These are phyloP conservation scores for Cylindrodendrum hubeiense DNA, from an alignment of 2,329 filamentous ascomycete species.

Conservation along the genomic window DNA sequence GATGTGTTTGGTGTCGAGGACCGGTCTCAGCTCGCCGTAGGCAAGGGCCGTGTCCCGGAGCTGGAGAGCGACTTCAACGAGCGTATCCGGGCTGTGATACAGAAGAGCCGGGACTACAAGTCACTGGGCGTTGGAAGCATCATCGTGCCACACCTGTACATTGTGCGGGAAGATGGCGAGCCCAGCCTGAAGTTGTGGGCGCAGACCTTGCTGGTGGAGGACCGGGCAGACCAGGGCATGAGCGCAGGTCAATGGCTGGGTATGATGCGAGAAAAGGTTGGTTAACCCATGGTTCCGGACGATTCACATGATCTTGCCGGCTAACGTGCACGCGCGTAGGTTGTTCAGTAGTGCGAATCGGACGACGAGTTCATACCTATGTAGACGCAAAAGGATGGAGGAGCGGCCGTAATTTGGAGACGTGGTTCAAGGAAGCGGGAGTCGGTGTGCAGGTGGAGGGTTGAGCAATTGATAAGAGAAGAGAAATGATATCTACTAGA, in stretches of 20 bases:
- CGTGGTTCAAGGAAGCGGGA: conserved; percentile 36
- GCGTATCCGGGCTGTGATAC: conserved; percentile 87
- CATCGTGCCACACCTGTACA: conserved; percentile 90
- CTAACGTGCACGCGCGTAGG: conserved; percentile 42
- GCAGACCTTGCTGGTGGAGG: conserved; percentile 94
- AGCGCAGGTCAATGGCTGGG: conserved; percentile 96
- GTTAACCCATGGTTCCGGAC: conserved; percentile 30
- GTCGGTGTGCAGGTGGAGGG: conserved; percentile 37
- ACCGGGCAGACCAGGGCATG: conserved; percentile 92
- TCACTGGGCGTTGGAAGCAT: conserved; percentile 93
- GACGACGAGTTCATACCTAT: conserved; percentile 27
- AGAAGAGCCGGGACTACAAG: conserved; percentile 91
- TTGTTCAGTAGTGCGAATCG: conserved; percentile 49
- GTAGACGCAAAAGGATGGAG: conserved; percentile 32
- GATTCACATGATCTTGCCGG: conserved; percentile 1
- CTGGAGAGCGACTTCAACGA: conserved; percentile 98
- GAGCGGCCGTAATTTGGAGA: conserved; percentile 40
- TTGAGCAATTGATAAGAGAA: conserved; percentile 32
- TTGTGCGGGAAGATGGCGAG: conserved; percentile 95
- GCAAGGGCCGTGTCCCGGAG: conserved; percentile 88
- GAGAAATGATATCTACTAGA: conserved; percentile 43
- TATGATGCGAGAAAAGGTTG: conserved; percentile 91
- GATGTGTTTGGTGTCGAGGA: conserved; percentile 94
- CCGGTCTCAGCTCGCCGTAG: conserved; percentile 86
- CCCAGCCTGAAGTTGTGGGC: conserved; percentile 96